Conservation (phyloP, 1,284 basidiomycete genomes). For the Nidula niveotomentosa region DNA sequence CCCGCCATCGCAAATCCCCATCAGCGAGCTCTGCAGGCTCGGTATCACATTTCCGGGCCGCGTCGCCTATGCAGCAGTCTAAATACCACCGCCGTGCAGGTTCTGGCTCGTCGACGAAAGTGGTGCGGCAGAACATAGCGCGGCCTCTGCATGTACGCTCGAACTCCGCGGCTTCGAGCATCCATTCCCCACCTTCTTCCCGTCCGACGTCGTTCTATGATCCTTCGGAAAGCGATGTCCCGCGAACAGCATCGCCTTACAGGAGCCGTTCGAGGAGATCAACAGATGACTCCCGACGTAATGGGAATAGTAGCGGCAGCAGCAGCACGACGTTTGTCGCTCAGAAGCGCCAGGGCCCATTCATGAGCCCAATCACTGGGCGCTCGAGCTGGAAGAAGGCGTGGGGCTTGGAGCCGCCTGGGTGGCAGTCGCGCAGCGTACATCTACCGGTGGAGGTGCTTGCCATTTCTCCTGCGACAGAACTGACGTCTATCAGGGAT, state of each 20-base stretch:
- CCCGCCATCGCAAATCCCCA: slow-evolving; percentile 70
- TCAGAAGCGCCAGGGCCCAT: slow-evolving; percentile 70
- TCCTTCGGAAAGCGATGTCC: slow-evolving; percentile 60
- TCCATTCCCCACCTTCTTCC: slow-evolving; percentile 70
- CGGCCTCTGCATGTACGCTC: slow-evolving; percentile 57
- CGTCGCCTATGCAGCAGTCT: slow-evolving; percentile 56
- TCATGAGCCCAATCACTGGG: slow-evolving; percentile 55
- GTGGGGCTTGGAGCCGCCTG: slow-evolving; percentile 82
- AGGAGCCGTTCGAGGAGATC: slow-evolving; percentile 19
- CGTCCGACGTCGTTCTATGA: slow-evolving; percentile 77
- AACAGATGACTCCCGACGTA: slow-evolving; percentile 47
- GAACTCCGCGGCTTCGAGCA: slow-evolving; percentile 73
- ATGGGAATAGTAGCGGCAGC: slow-evolving; percentile 20
- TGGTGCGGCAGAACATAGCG: slow-evolving; percentile 56
- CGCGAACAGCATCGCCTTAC: slow-evolving; percentile 23
- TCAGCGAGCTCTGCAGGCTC: slow-evolving; percentile 75
- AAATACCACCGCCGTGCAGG: slow-evolving; percentile 72
- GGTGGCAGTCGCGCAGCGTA: slow-evolving; percentile 73
- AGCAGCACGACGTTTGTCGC: slow-evolving; percentile 64
- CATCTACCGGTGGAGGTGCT: slow-evolving; percentile 74
- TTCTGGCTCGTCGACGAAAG: slow-evolving; percentile 74
- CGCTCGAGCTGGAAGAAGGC: slow-evolving; percentile 86
- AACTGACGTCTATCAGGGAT: slow-evolving; percentile 61
- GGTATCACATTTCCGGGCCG: slow-evolving; percentile 49
- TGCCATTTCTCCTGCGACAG: slow-evolving; percentile 56